Evolutionary conservation across 208 protist genomes (phyloP).

Genomic region (Angomonas desouzai): DNA sequence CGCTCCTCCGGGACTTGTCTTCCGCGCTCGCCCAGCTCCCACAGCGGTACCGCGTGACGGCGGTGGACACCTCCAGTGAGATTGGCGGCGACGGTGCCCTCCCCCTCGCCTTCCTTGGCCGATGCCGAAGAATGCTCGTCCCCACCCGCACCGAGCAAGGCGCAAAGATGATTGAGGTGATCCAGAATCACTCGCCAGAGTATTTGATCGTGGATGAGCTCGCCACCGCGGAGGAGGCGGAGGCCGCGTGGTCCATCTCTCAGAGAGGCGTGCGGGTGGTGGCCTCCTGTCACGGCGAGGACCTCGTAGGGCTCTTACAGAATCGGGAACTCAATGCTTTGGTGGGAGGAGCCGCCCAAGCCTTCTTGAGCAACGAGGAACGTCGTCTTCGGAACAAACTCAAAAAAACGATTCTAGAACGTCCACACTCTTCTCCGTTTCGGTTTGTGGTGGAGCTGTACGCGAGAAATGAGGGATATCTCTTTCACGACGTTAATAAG

Average conservation of each 20-base stretch:
- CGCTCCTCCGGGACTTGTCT: conserved; percentile 87
- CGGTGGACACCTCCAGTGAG: conserved; percentile 95
- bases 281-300: conserved; percentile 88
- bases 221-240: conserved; percentile 56
- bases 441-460: conserved; percentile 75
- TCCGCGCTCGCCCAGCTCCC: conserved; percentile 51
- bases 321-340: conserved; percentile 85
- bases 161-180: conserved; percentile 81
- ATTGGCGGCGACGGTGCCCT: conserved; percentile 89
- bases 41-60: conserved; percentile 52
- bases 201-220: conserved; percentile 94
- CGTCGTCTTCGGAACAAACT: conserved; percentile 61
- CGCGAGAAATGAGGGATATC: conserved; percentile 37
- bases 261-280: conserved; percentile 87
- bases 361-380: conserved; percentile 89
- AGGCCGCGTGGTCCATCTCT: conserved; percentile 81
- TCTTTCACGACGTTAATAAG: conserved; percentile 82
- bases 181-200: conserved; percentile 94
- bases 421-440: conserved; percentile 74
- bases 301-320: conserved; percentile 68
- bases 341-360: conserved; percentile 84
- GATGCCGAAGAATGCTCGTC: conserved; percentile 88
- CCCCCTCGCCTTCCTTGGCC: conserved; percentile 82
- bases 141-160: conserved; percentile 56
- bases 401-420: conserved; percentile 87